Evolutionary conservation across 495 filamentous ascomycete species (phyloP), one percentile per base, ranked within the genome.

Genomic region (Lophium mytilinum): DNA sequence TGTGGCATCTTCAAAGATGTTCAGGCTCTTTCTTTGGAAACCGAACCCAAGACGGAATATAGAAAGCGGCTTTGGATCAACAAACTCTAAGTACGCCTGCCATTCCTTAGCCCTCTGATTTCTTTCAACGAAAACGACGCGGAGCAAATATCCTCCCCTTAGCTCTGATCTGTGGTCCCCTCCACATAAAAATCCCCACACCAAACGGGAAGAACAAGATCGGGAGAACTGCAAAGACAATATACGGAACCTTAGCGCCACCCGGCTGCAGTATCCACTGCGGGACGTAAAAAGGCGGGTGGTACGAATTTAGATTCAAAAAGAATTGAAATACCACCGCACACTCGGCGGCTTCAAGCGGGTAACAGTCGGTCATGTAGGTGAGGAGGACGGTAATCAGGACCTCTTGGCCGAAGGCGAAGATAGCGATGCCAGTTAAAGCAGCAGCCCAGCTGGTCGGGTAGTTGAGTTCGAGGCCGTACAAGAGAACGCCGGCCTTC

Each of bases 301-400:
- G 45, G 14, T 56, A 56, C 4, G 54, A 42, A 17, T 50, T 56
- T 30, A 56, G 33, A 37, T 50, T 56, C 53, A 56, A 50, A 9
- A 43, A 56, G 19, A 56, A 50, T 15, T 41, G 35, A n/a, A 56
- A 56, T 10, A 56, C 54, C 17, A 56, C 40, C 6, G 45, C 54
- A 14, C 40, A 43, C 19, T 50, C 54, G 21, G 45, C 54, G 9
- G 49, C 49, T 14, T 6, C 4, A 6, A 1, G 10, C 10, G 49
- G 49, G 19, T 51, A 51, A 4, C 49, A 51, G 33, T 51, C 49
- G 30, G 19, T 35, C 49, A 51, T 51, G 49, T 51, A 33, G 14
- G 54, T 56, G 18, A 50, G 18, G 1, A 50, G 54, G 6, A 56
- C 46, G 5, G 54, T 49, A 33, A 56, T 37, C 3, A 49, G 54